phyloP scores from a whole-genome alignment of 805 yeast species.

The Nakazawaea peltata region DNA sequence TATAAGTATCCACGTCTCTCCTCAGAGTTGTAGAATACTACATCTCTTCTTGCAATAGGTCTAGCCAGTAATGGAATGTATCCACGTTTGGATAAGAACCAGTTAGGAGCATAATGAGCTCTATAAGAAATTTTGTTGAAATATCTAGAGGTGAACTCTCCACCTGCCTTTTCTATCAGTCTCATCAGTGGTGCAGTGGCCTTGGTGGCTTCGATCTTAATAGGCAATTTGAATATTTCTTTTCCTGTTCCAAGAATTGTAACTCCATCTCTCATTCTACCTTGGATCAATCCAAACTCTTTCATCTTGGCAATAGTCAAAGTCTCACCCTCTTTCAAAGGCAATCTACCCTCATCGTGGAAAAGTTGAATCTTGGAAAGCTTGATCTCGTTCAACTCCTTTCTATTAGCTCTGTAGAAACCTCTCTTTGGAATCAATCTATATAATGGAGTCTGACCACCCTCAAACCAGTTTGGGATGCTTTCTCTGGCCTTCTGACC shows the following conservation, averaged over 20 bases:
- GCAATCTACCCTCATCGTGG: constrained; percentile 58
- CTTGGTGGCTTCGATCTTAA: constrained; percentile 73
- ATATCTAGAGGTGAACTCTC: constrained; percentile 66
- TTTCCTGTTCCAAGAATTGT: constrained; percentile 67
- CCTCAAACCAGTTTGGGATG: constrained; percentile 92
- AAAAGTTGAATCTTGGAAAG: constrained; percentile 64
- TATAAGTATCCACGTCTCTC: constrained; percentile 70
- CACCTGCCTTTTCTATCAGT: constrained; percentile 66
- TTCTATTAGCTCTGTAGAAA: constrained; percentile 58
- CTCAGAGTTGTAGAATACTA: constrained; percentile 66
- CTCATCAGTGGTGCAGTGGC: constrained; percentile 72
- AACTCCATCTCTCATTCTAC: constrained; percentile 71
- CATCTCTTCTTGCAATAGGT: constrained; percentile 77
- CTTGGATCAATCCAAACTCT: constrained; percentile 64
- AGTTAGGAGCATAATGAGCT: constrained; percentile 71
- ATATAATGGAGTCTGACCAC: constrained; percentile 95
- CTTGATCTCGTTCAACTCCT: constrained; percentile 50
- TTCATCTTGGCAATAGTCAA: constrained; percentile 74
- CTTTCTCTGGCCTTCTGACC: constrained; percentile 96
- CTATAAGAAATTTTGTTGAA: constrained; percentile 55
- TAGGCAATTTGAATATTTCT: constrained; percentile 41
- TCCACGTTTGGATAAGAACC: constrained; percentile 62
- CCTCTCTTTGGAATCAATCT: constrained; percentile 85
- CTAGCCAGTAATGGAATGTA: constrained; percentile 78
- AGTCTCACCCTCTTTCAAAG: constrained; percentile 48